Conservation (phyloP, 208 protist species). For the Leishmania turanica region DNA sequence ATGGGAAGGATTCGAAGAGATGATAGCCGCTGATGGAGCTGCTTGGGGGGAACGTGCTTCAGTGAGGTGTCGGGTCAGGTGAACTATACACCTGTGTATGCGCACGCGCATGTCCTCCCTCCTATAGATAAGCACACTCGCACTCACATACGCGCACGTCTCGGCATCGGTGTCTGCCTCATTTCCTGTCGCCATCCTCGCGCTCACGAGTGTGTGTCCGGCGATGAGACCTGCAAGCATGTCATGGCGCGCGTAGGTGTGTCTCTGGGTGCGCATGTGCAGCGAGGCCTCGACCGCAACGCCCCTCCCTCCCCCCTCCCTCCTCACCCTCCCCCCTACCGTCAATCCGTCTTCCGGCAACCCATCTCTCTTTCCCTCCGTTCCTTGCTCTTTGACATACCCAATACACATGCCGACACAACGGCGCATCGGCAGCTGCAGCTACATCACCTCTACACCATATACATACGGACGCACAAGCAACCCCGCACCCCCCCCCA, state of each 20-base stretch:
- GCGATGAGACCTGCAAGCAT: neutral
- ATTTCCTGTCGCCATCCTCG: too few species aligned
- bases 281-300: neutral
- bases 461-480: conserved; percentile 1
- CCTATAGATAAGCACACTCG: too few species aligned
- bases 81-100: neutral
- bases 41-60: neutral
- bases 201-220: neutral
- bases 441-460: neutral
- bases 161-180: too few species aligned
- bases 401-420: neutral
- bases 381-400: neutral
- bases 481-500: neutral
- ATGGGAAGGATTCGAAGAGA: neutral
- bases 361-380: neutral
- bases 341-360: neutral
- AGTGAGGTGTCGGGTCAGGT: neutral
- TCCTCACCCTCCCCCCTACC: too few species aligned
- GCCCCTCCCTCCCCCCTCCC: neutral
- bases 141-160: too few species aligned
- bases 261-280: neutral
- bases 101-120: too few species aligned
- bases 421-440: neutral
- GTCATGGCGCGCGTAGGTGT: neutral
- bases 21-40: neutral